Conservation (phyloP, 768 basidiomycete genomes). For the Chalciporus chontae region DNA sequence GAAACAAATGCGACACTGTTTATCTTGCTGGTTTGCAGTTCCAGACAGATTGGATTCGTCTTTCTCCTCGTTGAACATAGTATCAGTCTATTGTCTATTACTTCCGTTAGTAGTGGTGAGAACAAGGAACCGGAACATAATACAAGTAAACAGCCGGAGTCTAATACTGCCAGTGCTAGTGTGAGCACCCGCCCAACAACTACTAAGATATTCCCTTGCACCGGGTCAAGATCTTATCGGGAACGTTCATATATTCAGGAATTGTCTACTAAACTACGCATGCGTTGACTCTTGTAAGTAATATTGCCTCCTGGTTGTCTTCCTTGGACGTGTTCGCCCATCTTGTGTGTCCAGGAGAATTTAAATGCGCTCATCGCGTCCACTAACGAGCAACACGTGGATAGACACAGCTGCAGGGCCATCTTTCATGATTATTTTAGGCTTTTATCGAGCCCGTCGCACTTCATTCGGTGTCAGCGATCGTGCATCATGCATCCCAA, state of each 20-base stretch:
- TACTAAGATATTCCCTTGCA: too few species aligned
- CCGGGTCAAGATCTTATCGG: too few species aligned
- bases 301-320: not conserved
- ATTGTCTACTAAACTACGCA: too few species aligned
- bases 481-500: slow-evolving; percentile 19
- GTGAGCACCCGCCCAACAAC: too few species aligned
- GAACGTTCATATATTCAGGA: too few species aligned
- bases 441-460: not conserved
- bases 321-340: not conserved
- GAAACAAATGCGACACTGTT: slow-evolving; percentile 83
- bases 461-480: too few species aligned
- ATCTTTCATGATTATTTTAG: not conserved
- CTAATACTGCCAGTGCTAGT: too few species aligned
- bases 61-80: slow-evolving; percentile 18
- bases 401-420: not conserved
- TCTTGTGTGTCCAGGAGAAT: not conserved
- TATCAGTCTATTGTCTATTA: not conserved
- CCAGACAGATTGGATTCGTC: slow-evolving; percentile 1
- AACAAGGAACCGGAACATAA: not conserved
- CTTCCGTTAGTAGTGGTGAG: too few species aligned
- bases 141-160: not conserved
- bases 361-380: not conserved
- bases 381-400: not conserved
- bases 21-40: slow-evolving; percentile 38
- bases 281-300: not conserved